Evolutionary conservation across 805 yeast genomes (phyloP), one percentile per base, ranked within the genome.

Genomic region (Maudiozyma saulgeensis): DNA sequence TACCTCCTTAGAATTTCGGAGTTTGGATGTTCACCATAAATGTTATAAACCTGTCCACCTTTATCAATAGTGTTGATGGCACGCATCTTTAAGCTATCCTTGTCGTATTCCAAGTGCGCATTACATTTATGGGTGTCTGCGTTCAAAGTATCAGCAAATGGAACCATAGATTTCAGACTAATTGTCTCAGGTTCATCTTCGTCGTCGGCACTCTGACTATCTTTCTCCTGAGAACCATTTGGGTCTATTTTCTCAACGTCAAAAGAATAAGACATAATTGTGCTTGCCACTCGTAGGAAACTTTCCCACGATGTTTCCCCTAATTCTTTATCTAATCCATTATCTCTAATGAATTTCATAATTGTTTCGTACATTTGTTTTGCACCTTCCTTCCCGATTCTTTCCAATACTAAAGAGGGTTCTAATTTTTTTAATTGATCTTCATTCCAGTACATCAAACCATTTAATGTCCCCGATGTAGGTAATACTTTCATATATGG

Each of bases 1-100:
- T 91, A 91, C 50, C 96, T 76, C 59, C 99, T 77, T 49, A 93
- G 70, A 32, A 93, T 74, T 59, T 93, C 98, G n/a, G 91, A 72
- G 63, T 90, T 91, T 37, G 97, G 93, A 55, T 86, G 81, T 43
- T 89, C 93, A 0, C 96, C 95, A 63, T 93, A 91, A 0, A 88
- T 84, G 67, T 91, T 91, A 67, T 78, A 90, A 4, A 91, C 72
- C 62, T 93, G 98, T 32, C 80, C 84, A 3, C 85, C 89, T 35
- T 68, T 68, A 5, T 63, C 48, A 38, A 91, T 90, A 4, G 69
- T 65, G 49, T 76, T 77, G 8, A 78, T 78, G 1, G 95, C 78
- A 44, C 76, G 74, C 95, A 93, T 87, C n/a, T 78, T 79, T 34
- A 90, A 68, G 7, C 63, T 61, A 5, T 70, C 76, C 1, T 66